phyloP scores from a whole-genome alignment of 2,329 filamentous ascomycete genomes.

The Diplodia seriata region DNA sequence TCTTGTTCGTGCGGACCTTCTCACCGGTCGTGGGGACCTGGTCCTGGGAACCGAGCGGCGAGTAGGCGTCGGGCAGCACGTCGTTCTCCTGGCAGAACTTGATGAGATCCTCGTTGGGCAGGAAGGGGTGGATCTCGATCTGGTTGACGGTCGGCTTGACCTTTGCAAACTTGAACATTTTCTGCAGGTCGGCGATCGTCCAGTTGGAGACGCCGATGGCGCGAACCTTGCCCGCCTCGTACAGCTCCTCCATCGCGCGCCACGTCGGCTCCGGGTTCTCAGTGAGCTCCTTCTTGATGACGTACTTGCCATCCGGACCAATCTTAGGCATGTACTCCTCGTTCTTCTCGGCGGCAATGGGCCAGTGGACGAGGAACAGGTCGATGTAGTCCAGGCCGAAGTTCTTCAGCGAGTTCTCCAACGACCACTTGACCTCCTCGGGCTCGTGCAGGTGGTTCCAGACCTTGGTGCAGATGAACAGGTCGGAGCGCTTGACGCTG shows the following conservation, averaged over 20 bases:
- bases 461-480: constrained; percentile 80
- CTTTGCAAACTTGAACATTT: constrained; percentile 69
- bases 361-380: constrained; percentile 72
- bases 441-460: constrained; percentile 62
- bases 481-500: constrained; percentile 62
- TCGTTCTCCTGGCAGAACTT: constrained; percentile 65
- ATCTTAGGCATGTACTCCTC: constrained; percentile 61
- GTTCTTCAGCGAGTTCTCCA: constrained; percentile 68
- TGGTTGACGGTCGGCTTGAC: constrained; percentile 76
- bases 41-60: constrained; percentile 73
- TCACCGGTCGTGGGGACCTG: constrained; percentile 73
- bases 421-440: constrained; percentile 66
- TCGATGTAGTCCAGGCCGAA: constrained; percentile 70
- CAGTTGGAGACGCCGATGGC: constrained; percentile 78
- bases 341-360: constrained; percentile 60
- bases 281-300: constrained; percentile 70
- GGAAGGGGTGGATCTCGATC: constrained; percentile 77
- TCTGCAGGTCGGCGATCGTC: constrained; percentile 70
- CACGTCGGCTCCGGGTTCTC: constrained; percentile 72
- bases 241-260: constrained; percentile 69
- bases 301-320: constrained; percentile 63
- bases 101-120: constrained; percentile 67
- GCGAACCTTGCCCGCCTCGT: constrained; percentile 66
- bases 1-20: constrained; percentile 71
- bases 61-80: constrained; percentile 70